Evolutionary conservation across 2,329 filamentous ascomycete species (phyloP), one percentile per base, ranked within the genome.

Genomic region (Phialophora macrospora): DNA sequence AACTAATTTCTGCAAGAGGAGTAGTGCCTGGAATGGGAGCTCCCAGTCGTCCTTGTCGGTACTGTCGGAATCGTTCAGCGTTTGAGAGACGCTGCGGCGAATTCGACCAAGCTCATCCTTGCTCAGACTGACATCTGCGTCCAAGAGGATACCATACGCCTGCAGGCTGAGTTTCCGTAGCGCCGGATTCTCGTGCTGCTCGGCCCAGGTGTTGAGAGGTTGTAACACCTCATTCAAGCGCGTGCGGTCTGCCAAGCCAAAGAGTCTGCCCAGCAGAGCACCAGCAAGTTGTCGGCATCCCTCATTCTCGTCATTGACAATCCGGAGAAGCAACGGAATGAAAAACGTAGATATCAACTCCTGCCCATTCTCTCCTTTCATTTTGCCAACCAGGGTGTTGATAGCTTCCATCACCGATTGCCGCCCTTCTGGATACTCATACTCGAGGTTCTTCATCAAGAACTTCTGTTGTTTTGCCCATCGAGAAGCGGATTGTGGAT

Each of bases 391-490:
- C n/a, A 99, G 82, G 51, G 93, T 83, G 74, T 97, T 90, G 54
- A 97, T 84, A 2, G 94, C 88, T 78, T 99, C 95, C 87, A 99
- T 92, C 30, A 97, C 92, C 0, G 93, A 97, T 67, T 97, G 84
- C 44, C 96, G 87, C 30, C 95, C 95, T 66, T 95, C 91, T 71
- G 93, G 88, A 73, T 96, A 88, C 51, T 94, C 88, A 76, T 97
- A 99, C 66, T 94, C 89, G 70, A 99, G 82, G 74, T 99, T 99
- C 73, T 91, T 91, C 57, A 96, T 86, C 56, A 99, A 83, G 75
- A 98, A 99, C 63, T 85, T 87, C 58, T 97, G 84, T 75, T 98
- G 94, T 76, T 96, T 96, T 46, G 87, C 85, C 88, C 95, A 96
- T 14, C 95, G 86, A 68, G 88, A 90, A 77, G 93, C 93, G 73